Conservation (phyloP, 2,329 filamentous ascomycete genomes). For the Apiospora hydei region DNA sequence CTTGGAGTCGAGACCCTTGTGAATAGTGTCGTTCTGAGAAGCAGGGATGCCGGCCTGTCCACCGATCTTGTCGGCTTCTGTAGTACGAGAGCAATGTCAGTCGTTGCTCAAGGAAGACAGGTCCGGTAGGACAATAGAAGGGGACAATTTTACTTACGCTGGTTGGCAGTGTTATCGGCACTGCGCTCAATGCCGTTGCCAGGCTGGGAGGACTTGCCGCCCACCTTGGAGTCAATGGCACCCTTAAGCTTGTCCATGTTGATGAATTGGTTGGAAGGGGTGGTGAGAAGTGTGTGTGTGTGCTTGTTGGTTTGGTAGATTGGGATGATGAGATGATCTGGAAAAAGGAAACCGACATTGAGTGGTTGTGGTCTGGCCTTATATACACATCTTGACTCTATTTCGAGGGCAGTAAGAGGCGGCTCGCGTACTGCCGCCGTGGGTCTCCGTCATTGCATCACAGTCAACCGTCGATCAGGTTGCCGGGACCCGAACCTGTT, state of each 20-base stretch:
- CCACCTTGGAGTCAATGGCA: constrained; percentile 27
- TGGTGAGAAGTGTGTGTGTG: not conserved
- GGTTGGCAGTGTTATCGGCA: constrained; percentile 31
- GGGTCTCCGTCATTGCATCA: constrained; percentile 5
- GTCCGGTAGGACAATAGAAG: too few relatives aligned
- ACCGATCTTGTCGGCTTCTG: constrained; percentile 31
- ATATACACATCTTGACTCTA: not conserved
- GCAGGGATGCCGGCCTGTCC: constrained; percentile 30
- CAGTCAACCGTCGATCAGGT: not conserved
- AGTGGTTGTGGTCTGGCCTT: not conserved
- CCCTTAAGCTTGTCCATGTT: constrained; percentile 23
- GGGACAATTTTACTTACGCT: constrained; percentile 26
- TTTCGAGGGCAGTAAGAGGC: not conserved
- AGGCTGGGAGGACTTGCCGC: constrained; percentile 32
- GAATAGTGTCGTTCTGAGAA: constrained; percentile 27
- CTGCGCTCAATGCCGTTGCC: constrained; percentile 31
- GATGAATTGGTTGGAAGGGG: constrained; percentile 2
- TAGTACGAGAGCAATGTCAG: too few relatives aligned
- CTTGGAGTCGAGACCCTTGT: constrained; percentile 31
- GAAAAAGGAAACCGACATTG: not conserved
- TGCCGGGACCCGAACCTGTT: not conserved
- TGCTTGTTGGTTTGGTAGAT: constrained; percentile 15
- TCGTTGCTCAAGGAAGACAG: not conserved
- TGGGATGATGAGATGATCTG: not conserved
- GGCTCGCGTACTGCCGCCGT: not conserved